A percentile compares a stretch with the other conserved stretches of the same genome.
phyloP scores from a whole-genome alignment of 2,329 filamentous ascomycete genomes.

The Penicillium palitans region DNA sequence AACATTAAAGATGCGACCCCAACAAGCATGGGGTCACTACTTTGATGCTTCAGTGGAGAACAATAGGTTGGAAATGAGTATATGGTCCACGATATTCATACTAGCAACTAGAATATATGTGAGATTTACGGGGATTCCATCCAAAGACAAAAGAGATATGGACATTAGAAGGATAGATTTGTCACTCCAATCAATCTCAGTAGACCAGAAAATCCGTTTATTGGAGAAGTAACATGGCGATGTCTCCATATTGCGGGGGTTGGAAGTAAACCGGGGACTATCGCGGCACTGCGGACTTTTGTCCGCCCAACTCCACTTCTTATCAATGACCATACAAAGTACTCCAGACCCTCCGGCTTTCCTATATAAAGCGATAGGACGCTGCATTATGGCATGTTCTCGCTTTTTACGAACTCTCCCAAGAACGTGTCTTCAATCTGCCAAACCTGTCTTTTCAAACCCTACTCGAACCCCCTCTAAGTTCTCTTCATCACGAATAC shows the following conservation, averaged over 20 bases:
- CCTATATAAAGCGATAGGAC: background rate
- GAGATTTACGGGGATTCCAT: background rate
- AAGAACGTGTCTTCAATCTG: background rate
- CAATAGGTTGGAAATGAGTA: background rate
- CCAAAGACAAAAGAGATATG: too few relatives aligned
- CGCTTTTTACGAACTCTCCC: background rate
- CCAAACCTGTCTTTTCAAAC: background rate
- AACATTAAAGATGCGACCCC: background rate
- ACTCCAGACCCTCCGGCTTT: background rate
- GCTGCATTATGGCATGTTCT: background rate
- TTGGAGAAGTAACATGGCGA: background rate
- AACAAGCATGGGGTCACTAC: background rate
- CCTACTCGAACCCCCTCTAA: conserved; percentile 1
- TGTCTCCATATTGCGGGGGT: conserved; percentile 6
- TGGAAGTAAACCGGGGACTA: background rate
- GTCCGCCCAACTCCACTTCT: conserved; percentile 10
- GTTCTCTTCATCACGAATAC: conserved; percentile 14
- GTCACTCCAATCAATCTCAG: background rate
- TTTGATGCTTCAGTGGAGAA: background rate
- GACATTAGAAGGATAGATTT: too few relatives aligned
- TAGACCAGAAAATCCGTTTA: background rate
- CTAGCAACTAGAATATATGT: background rate
- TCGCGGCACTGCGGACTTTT: conserved; percentile 4
- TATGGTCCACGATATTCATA: background rate
- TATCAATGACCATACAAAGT: conserved; percentile 5